These are phyloP conservation scores for Termitomyces sp. DNA, from an alignment of 768 basidiomycete genomes.

Conservation along the genomic window DNA sequence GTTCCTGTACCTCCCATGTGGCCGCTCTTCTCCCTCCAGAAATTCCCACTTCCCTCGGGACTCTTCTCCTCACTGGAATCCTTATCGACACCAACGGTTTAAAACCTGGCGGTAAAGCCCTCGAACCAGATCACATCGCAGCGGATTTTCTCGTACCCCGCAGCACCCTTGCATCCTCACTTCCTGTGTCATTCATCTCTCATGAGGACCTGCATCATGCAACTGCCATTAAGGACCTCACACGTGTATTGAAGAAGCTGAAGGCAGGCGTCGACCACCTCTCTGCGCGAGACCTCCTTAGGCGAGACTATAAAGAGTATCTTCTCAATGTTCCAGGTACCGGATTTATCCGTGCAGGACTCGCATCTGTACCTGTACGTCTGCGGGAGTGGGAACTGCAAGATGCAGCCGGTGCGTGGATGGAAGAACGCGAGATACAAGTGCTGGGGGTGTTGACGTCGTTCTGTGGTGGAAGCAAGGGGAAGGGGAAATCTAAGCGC, in stretches of 20 bases:
- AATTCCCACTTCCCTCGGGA: conserved; percentile 61
- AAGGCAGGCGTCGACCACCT: conserved; percentile 70
- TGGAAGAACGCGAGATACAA: conserved; percentile 55
- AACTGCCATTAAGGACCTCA: conserved; percentile 42
- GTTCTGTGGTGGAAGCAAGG: conserved; percentile 38
- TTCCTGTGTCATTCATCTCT: conserved; percentile 15
- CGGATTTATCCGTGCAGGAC: conserved; percentile 55
- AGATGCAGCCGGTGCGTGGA: conserved; percentile 45
- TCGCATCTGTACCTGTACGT: conserved; percentile 76
- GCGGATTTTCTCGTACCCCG: conserved; percentile 57
- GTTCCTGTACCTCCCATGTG: conserved; percentile 73
- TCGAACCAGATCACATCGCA: conserved; percentile 63
- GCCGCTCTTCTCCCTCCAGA: conserved; percentile 27
- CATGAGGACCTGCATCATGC: conserved; percentile 28
- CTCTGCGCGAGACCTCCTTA: conserved; percentile 67
- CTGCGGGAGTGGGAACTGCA: conserved; percentile 51
- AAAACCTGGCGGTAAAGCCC: conserved; percentile 42
- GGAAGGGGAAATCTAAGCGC: conserved; percentile 52
- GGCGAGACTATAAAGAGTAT: conserved; percentile 96
- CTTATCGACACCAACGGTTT: conserved; percentile 85
- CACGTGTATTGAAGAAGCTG: conserved; percentile 38
- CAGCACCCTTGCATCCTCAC: conserved; percentile 35
- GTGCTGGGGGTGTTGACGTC: conserved; percentile 79
- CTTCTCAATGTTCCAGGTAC: conserved; percentile 33
- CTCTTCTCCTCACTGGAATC: conserved; percentile 75